Conservation (phyloP, 306 rosid species). For the Neltuma alba region DNA sequence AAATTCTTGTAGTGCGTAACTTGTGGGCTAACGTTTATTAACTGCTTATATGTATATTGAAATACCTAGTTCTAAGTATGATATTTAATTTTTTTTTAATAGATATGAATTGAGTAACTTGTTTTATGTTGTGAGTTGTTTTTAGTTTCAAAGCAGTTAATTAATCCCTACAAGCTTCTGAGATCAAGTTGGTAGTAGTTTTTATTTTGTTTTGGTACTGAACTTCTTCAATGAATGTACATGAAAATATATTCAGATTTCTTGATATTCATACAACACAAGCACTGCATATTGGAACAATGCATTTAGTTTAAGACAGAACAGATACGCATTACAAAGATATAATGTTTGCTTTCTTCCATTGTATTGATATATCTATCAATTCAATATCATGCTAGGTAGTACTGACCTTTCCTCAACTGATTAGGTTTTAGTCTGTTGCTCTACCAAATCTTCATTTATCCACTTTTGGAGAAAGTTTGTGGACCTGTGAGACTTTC, state of each 20-base stretch:
- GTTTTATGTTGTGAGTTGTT: too few species aligned
- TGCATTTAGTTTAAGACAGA: background rate
- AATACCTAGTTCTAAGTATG: background rate
- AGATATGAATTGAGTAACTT: too few species aligned
- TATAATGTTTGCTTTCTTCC: background rate
- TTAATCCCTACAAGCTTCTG: background rate
- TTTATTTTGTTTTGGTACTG: background rate
- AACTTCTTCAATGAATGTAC: background rate
- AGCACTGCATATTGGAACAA: background rate
- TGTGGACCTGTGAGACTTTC: slow-evolving; percentile 53
- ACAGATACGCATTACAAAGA: background rate
- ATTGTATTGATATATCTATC: background rate
- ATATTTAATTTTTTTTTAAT: background rate
- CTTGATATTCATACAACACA: background rate
- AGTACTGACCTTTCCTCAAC: slow-evolving; percentile 24
- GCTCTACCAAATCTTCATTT: slow-evolving; percentile 56
- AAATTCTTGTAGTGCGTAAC: background rate
- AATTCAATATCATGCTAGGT: background rate
- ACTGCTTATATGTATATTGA: too few species aligned
- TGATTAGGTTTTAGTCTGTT: slow-evolving; percentile 61
- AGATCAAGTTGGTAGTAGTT: too few species aligned
- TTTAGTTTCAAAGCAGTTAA: too few species aligned
- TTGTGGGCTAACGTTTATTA: background rate
- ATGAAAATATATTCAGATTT: background rate
- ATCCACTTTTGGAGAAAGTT: slow-evolving; percentile 53